Evolutionary conservation across 2,329 filamentous ascomycete species (phyloP), one percentile per base, ranked within the genome.

Genomic region (Emericellopsis cladophorae): DNA sequence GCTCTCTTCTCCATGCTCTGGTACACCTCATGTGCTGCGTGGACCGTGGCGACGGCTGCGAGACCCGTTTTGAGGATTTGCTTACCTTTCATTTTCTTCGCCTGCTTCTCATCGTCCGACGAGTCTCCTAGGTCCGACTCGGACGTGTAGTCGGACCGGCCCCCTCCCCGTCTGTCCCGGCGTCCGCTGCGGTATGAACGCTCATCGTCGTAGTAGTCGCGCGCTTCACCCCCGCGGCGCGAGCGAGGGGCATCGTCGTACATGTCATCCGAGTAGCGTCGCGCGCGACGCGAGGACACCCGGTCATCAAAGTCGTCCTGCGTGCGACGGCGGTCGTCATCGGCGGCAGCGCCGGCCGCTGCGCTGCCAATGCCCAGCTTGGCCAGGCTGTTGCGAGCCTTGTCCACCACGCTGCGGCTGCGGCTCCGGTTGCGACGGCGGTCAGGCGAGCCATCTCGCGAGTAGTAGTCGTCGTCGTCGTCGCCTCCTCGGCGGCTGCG

Each of bases 391-490:
- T 74, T 74, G 42, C 77, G 73, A 16, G 76, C 74, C 40, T 65
- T 65, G 53, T 80, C 76, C 8, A 79, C 75, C n/a, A 81, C 69
- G 54, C 76, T 81, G 45, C 76, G 75, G 62, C 77, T 81, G 47
- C 76, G 72, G 59, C 74, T 66, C 31, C 31, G 31, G 31, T 9
- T 35, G 8, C 32, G n/a, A 15, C 32, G 32, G 7, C 32, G 32
- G 47, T 61, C 65, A 40, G 58, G 54, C 1, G 60, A 63, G 44
- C 68, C 65, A 40, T 66, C 63, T 8, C 70, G 70, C 14, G 37
- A 40, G 45, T 69, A 67, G 22, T 54, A 53, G 40, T 65, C 67
- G 45, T 54, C 53, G 40, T 65, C 67, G 45, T 69, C 67, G 22
- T 54, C 53, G 40, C 65, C 67, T 18, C 66, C 62, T 26, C 71